These are phyloP conservation scores for Galerina marginata DNA, from an alignment of 768 basidiomycete genomes.

Conservation along the genomic window DNA sequence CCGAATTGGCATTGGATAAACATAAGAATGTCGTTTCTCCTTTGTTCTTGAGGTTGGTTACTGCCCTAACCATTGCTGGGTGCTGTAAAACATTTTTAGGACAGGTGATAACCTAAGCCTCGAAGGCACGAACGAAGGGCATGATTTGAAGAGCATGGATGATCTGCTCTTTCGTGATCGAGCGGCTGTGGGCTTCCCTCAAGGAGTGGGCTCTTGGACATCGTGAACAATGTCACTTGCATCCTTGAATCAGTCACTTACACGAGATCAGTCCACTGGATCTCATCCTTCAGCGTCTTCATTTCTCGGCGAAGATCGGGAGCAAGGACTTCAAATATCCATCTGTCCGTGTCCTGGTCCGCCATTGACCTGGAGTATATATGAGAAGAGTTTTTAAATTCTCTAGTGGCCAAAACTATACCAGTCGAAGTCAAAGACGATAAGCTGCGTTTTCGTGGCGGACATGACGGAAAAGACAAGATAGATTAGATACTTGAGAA, in stretches of 20 bases:
- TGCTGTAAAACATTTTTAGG: slow-evolving; percentile 58
- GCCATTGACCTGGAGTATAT: slow-evolving; percentile 70
- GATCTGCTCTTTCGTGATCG: slow-evolving; percentile 76
- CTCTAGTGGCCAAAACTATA: slow-evolving; percentile 29
- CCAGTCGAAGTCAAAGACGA: slow-evolving; percentile 99
- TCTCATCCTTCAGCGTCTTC: slow-evolving; percentile 61
- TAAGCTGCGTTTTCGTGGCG: slow-evolving; percentile 62
- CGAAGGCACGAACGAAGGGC: slow-evolving; percentile 73
- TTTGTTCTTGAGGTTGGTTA: slow-evolving; percentile 73
- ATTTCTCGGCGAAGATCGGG: slow-evolving; percentile 85
- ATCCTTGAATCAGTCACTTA: slow-evolving; percentile 41
- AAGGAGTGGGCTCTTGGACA: slow-evolving; percentile 66
- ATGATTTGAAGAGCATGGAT: slow-evolving; percentile 77
- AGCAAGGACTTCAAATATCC: slow-evolving; percentile 87
- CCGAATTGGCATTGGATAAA: slow-evolving; percentile 91
- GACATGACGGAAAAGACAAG: slow-evolving; percentile 30
- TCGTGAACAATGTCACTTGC: slow-evolving; percentile 2
- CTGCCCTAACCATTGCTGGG: slow-evolving; percentile 94
- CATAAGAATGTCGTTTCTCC: slow-evolving; percentile 82
- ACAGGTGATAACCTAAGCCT: background rate
- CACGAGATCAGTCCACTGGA: slow-evolving; percentile 97
- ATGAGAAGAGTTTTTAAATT: background rate
- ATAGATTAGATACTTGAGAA: slow-evolving; percentile 6
- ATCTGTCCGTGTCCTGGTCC: slow-evolving; percentile 97
- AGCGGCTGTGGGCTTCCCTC: slow-evolving; percentile 70